phyloP scores from a whole-genome alignment of 2,329 filamentous ascomycete genomes.

The Nothopassalora personata region DNA sequence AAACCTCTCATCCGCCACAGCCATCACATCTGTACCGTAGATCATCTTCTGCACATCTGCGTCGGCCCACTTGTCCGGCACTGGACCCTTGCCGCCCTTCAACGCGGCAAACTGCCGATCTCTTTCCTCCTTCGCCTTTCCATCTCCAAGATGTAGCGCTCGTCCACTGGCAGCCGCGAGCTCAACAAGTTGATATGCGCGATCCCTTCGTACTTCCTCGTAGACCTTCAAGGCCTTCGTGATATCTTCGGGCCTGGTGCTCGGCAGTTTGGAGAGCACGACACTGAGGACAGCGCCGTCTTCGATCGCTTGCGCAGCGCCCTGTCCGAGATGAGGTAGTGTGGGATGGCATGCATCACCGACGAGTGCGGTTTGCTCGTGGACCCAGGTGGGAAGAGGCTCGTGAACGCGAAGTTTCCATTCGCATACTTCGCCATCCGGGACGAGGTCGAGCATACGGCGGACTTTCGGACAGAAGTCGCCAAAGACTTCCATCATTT shows the following conservation, averaged over 20 bases:
- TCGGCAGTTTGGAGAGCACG: conserved; percentile 46
- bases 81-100: conserved; percentile 37
- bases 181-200: conserved; percentile 54
- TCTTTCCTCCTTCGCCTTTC: conserved; percentile 54
- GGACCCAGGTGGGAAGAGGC: conserved; percentile 58
- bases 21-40: conserved; percentile 44
- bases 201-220: conserved; percentile 51
- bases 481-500: conserved; percentile 55
- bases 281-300: conserved; percentile 55
- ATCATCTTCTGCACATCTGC: conserved; percentile 47
- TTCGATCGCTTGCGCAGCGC: conserved; percentile 61
- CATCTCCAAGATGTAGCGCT: conserved; percentile 53
- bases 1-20: conserved; percentile 42
- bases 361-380: conserved; percentile 49
- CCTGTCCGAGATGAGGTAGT: conserved; percentile 59
- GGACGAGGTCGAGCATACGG: conserved; percentile 56
- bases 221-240: conserved; percentile 52
- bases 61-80: conserved; percentile 51
- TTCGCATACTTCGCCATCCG: conserved; percentile 61
- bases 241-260: conserved; percentile 43
- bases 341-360: conserved; percentile 61
- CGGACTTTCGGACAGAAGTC: conserved; percentile 59
- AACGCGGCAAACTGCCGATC: conserved; percentile 51
- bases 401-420: conserved; percentile 61
- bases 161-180: conserved; percentile 52